These are phyloP conservation scores for Blastobotrys capitulatus DNA, from an alignment of 1,139 yeast genomes.

Conservation along the genomic window DNA sequence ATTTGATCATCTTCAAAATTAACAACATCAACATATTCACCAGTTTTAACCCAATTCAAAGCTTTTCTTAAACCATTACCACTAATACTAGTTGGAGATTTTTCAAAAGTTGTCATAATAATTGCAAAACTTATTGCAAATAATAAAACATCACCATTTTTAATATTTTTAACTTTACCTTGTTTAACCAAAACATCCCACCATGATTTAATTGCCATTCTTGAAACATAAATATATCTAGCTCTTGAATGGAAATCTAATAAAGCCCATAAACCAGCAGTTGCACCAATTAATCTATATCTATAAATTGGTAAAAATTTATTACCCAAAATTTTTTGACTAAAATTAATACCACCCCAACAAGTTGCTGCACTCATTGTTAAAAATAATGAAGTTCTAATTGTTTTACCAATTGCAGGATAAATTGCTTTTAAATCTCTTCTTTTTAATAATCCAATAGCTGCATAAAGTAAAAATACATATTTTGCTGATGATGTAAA, in stretches of 20 bases:
- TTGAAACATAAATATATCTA: constrained; percentile 33
- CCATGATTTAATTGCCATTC: constrained; percentile 36
- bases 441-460: constrained; percentile 18
- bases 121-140: constrained; percentile 33
- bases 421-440: constrained; percentile 15
- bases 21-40: constrained; percentile 26
- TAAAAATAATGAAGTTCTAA: constrained; percentile 32
- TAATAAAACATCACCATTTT: constrained; percentile 31
- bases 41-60: constrained; percentile 32
- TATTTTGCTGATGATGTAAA: constrained; percentile 28
- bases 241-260: constrained; percentile 34
- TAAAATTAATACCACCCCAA: constrained; percentile 38
- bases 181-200: constrained; percentile 33
- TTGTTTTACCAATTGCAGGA: constrained; percentile 24
- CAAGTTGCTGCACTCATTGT: constrained; percentile 36
- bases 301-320: constrained; percentile 32
- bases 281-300: constrained; percentile 35
- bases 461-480: constrained; percentile 30
- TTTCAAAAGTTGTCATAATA: constrained; percentile 33
- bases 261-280: constrained; percentile 39
- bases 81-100: constrained; percentile 33
- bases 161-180: constrained; percentile 23
- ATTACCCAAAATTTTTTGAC: constrained; percentile 31
- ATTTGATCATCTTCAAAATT: background rate
- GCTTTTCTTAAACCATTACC: constrained; percentile 31